These are phyloP conservation scores for Yamadazyma oceani DNA, from an alignment of 1,139 yeast species.

Conservation along the genomic window DNA sequence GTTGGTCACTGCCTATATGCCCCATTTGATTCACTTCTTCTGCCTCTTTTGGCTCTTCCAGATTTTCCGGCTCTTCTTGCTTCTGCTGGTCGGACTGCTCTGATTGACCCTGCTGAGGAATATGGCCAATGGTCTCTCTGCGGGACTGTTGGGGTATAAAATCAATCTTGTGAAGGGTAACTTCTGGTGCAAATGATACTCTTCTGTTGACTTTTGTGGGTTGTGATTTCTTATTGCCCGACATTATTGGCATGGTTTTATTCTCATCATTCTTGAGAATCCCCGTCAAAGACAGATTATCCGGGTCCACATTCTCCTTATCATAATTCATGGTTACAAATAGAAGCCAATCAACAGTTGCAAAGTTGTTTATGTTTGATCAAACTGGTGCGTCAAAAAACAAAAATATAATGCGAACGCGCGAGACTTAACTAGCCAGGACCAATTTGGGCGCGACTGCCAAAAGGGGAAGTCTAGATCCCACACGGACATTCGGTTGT, in stretches of 20 bases:
- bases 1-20: too few species aligned
- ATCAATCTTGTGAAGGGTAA: constrained; percentile 66
- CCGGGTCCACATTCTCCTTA: constrained; percentile 19
- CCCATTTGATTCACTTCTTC: too few species aligned
- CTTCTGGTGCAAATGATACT: constrained; percentile 78
- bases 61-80: too few species aligned
- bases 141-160: constrained; percentile 32
- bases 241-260: constrained; percentile 8
- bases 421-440: too few species aligned
- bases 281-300: constrained; percentile 7
- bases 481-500: too few species aligned
- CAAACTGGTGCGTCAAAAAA: too few species aligned
- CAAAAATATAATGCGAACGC: too few species aligned
- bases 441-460: too few species aligned
- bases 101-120: constrained; percentile 2
- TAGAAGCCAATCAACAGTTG: background rate
- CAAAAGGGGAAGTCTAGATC: background rate
- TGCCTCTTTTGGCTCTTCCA: too few species aligned
- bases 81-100: constrained; percentile 7
- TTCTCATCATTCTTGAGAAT: constrained; percentile 10
- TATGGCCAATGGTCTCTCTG: constrained; percentile 17
- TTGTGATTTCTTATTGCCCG: constrained; percentile 1
- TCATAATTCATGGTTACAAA: constrained; percentile 4
- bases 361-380: background rate
- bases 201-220: constrained; percentile 38